Conservation (phyloP, 345 rosid species). For the Atalantia buxifolia region DNA sequence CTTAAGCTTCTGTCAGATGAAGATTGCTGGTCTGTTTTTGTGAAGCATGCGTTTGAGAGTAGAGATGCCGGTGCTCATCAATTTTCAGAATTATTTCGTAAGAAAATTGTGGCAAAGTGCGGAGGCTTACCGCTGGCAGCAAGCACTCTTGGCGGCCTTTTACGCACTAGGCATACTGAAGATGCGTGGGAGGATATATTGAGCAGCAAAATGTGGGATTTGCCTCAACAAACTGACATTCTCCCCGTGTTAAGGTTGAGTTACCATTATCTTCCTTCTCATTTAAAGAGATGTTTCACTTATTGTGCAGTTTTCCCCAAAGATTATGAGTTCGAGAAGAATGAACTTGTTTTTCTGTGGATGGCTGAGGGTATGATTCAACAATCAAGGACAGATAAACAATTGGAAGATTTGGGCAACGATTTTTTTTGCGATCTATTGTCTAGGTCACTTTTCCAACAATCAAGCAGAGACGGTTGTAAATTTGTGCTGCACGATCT, state of each 20-base stretch:
- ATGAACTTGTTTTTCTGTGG: background rate
- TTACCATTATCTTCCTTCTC: background rate
- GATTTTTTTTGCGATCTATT: background rate
- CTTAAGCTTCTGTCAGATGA: background rate
- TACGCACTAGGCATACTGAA: background rate
- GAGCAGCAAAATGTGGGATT: background rate
- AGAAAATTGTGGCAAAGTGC: background rate
- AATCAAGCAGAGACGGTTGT: background rate
- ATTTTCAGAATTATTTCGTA: background rate
- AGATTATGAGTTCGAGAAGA: background rate
- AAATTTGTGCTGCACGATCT: background rate
- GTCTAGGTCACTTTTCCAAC: constrained; percentile 17
- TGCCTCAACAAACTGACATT: background rate
- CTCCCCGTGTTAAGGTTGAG: background rate
- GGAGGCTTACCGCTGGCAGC: background rate
- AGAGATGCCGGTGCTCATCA: background rate
- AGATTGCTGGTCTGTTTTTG: background rate
- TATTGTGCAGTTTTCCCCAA: background rate
- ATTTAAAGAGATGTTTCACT: constrained; percentile 1
- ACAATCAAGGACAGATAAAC: too few relatives aligned
- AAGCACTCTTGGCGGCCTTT: background rate
- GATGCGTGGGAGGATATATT: background rate
- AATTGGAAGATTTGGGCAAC: background rate
- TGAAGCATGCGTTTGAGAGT: background rate
- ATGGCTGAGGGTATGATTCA: background rate